Percentiles rank a stretch among this genome's conserved stretches.
Evolutionary conservation across 768 basidiomycete genomes (phyloP).

Genomic region (Leucogyrophana mollusca): DNA sequence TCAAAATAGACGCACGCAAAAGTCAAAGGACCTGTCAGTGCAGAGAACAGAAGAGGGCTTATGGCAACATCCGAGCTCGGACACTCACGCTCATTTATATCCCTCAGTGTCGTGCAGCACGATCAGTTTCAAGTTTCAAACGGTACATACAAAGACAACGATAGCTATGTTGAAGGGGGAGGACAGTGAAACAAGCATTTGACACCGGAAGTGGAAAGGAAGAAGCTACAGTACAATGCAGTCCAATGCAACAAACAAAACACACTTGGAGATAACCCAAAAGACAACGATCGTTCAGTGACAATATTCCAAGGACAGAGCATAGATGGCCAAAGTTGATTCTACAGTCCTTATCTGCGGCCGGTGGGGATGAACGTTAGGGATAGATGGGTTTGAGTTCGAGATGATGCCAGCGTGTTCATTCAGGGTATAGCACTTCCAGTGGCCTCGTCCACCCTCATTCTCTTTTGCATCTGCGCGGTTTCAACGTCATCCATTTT

Average conservation of each 20-base stretch:
- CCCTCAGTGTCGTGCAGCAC: not conserved
- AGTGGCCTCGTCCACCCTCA: conserved; percentile 59
- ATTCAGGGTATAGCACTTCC: conserved; percentile 56
- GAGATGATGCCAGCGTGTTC: conserved; percentile 19
- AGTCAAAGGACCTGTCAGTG: too few relatives aligned
- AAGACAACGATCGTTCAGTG: conserved; percentile 27
- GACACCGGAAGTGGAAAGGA: conserved; percentile 9
- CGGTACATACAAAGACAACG: conserved; percentile 32
- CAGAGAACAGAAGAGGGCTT: too few relatives aligned
- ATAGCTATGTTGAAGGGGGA: conserved; percentile 22
- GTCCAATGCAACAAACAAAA: conserved; percentile 29
- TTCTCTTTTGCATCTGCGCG: conserved; percentile 62
- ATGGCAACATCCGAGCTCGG: too few relatives aligned
- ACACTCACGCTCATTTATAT: too few relatives aligned
- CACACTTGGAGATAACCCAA: conserved; percentile 27
- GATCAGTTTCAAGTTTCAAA: conserved; percentile 19
- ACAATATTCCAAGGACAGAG: conserved; percentile 27
- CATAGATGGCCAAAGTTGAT: conserved; percentile 23
- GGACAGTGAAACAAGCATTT: not conserved
- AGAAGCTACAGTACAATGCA: conserved; percentile 34
- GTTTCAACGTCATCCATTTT: conserved; percentile 52
- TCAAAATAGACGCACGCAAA: too few relatives aligned
- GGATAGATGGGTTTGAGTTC: conserved; percentile 23
- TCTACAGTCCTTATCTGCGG: conserved; percentile 27
- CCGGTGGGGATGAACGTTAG: conserved; percentile 12